phyloP scores from a whole-genome alignment of 192 early-diverging fungal species.

The Chytriomyces sp. region DNA sequence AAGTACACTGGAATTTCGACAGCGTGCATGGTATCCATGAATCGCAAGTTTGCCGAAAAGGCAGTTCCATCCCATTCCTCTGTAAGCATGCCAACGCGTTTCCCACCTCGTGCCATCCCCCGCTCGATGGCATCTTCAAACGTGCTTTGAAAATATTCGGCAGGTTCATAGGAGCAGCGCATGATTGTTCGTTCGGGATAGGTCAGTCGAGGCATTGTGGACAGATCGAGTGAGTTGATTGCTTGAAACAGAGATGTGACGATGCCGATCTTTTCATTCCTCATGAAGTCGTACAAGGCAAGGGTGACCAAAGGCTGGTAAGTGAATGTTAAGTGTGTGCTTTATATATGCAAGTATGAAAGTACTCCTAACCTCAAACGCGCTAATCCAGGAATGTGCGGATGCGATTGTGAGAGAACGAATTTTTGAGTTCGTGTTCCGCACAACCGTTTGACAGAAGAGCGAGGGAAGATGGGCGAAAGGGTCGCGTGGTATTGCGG shows the following conservation, averaged over 20 bases:
- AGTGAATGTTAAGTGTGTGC: conserved; percentile 1
- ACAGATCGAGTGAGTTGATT: conserved; percentile 85
- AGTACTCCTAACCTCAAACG: conserved; percentile 26
- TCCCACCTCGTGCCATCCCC: conserved; percentile 5
- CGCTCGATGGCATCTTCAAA: conserved; percentile 55
- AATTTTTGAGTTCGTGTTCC: neutral
- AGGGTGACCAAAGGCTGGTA: conserved; percentile 82
- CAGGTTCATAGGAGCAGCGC: conserved; percentile 76
- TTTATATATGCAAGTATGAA: neutral
- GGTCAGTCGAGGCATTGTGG: conserved; percentile 77
- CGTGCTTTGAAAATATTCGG: conserved; percentile 84
- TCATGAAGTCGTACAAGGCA: conserved; percentile 92
- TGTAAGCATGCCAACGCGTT: neutral
- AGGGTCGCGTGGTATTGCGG: conserved; percentile 14
- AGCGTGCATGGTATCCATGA: conserved; percentile 81
- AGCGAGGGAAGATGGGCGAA: neutral
- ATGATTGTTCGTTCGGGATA: conserved; percentile 83
- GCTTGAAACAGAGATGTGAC: conserved; percentile 80
- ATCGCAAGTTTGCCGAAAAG: conserved; percentile 85
- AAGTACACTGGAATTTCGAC: conserved; percentile 87
- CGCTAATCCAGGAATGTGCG: neutral
- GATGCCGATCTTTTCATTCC: conserved; percentile 71
- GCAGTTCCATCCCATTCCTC: conserved; percentile 85
- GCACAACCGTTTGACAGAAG: neutral
- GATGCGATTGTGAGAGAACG: conserved; percentile 5